Percentiles rank a stretch among this genome's conserved stretches.
Conservation (phyloP, 352 stramenopile genomes). For the Pythium folliculosum region DNA sequence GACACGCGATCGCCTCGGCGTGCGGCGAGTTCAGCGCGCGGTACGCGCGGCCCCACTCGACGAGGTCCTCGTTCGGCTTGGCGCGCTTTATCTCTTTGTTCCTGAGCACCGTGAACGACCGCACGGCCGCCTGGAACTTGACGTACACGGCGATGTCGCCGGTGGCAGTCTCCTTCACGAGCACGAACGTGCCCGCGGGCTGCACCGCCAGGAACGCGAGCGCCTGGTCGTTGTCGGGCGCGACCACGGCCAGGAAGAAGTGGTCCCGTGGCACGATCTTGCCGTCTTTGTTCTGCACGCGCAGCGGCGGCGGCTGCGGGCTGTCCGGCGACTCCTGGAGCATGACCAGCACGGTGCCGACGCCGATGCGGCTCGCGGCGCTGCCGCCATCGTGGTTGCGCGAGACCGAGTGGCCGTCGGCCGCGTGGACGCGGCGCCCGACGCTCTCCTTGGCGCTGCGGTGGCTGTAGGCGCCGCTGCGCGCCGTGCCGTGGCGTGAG, state of each 20-base stretch:
- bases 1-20: constrained; percentile 19
- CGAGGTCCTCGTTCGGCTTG: constrained; percentile 30
- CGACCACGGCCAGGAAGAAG: constrained; percentile 55
- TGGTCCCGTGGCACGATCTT: constrained; percentile 11
- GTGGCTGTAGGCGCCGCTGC: constrained; percentile 22
- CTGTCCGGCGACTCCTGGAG: constrained; percentile 12
- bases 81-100: constrained; percentile 35
- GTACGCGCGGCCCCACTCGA: constrained; percentile 38
- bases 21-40: constrained; percentile 12
- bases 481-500: neutral
- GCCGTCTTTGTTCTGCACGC: constrained; percentile 9
- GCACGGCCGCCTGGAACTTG: constrained; percentile 55
- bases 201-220: constrained; percentile 45
- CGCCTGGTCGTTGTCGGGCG: constrained; percentile 41
- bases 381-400: neutral
- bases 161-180: constrained; percentile 38
- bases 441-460: constrained; percentile 25
- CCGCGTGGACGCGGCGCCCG: constrained; percentile 23
- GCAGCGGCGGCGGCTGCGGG: neutral
- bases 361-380: constrained; percentile 3
- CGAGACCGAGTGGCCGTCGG: constrained; percentile 7
- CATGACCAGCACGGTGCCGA: constrained; percentile 26
- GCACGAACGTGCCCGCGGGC: constrained; percentile 46
- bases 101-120: constrained; percentile 46
- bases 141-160: constrained; percentile 52